Base-by-base conservation (phyloP, 2,329 filamentous ascomycete species). In the Fusarium floridanum region DNA sequence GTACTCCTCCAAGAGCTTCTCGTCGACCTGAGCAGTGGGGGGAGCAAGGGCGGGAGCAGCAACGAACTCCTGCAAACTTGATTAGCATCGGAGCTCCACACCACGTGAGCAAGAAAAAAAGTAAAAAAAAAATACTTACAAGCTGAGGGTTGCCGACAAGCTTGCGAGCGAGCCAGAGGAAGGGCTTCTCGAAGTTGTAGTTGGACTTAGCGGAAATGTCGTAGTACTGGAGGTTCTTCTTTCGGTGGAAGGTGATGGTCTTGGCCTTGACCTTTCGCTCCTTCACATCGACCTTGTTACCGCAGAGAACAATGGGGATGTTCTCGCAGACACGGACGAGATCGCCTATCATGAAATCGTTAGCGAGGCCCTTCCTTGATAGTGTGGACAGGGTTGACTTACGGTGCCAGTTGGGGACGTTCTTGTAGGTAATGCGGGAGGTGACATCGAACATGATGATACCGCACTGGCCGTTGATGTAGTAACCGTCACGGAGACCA, bases 401-500 rank as follows among this genome's bases (percentile, higher is more conserved):
- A 98, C 97, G 97, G 88, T 99, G 97, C 97, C 97, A 99, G 94
- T 98, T 98, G 88, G 97, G 97, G 77, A 99, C 97, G 90, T 99
- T 99, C 94, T 99, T 99, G 93, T 99, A 99, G 86, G 97, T 99
- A 86, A 99, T 98, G 84, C 97, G 94, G 80, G 96, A 98, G 76
- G 97, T 98, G 79, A 99, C 96, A 87, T 99, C 96, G 87, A 99
- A 99, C 96, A 99, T 99, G 92, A 99, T 98, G 90, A 99, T 98
- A 89, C 97, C 96, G 87, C 96, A 98, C 89, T 98, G 96, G 83
- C 96, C 96, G 89, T 98, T 98, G 91, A 99, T 99, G 91, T 99
- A 99, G 92, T 99, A 99, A 80, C 96, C 96, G 87, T 99, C 96
- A 89, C 96, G 94, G 82, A 99, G 95, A 91, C 96, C 96, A 87